phyloP scores from a whole-genome alignment of 257 asterid genomes.

The Penstemon davidsonii region DNA sequence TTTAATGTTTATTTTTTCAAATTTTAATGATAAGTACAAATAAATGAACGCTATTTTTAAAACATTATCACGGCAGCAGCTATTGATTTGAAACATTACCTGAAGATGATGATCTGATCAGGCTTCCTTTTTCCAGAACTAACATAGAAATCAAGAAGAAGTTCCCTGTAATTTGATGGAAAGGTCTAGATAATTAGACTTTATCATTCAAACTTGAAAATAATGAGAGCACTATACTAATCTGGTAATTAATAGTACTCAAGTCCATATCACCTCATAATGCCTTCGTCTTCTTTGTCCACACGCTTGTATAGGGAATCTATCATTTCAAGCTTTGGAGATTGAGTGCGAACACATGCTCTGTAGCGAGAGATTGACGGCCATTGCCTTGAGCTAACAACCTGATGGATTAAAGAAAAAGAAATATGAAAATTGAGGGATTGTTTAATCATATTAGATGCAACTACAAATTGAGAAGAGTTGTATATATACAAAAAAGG shows the following conservation, averaged over 20 bases:
- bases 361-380: conserved; percentile 81
- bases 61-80: background rate
- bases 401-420: conserved; percentile 41
- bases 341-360: conserved; percentile 91
- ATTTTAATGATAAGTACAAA: background rate
- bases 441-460: background rate
- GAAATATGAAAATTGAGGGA: background rate
- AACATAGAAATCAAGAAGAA: conserved; percentile 62
- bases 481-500: background rate
- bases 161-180: conserved; percentile 56
- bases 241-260: background rate
- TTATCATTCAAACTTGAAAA: background rate
- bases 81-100: conserved; percentile 40
- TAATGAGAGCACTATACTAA: background rate
- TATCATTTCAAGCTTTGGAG: conserved; percentile 86
- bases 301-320: conserved; percentile 68
- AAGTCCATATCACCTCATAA: conserved; percentile 50
- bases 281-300: conserved; percentile 81
- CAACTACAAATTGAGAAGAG: background rate
- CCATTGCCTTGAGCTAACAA: conserved; percentile 96
- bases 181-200: background rate
- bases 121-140: conserved; percentile 86
- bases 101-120: conserved; percentile 76
- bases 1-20: too few relatives aligned
- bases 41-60: background rate